Base-by-base conservation (phyloP, 2,329 filamentous ascomycete species). In the Remersonia thermophila region DNA sequence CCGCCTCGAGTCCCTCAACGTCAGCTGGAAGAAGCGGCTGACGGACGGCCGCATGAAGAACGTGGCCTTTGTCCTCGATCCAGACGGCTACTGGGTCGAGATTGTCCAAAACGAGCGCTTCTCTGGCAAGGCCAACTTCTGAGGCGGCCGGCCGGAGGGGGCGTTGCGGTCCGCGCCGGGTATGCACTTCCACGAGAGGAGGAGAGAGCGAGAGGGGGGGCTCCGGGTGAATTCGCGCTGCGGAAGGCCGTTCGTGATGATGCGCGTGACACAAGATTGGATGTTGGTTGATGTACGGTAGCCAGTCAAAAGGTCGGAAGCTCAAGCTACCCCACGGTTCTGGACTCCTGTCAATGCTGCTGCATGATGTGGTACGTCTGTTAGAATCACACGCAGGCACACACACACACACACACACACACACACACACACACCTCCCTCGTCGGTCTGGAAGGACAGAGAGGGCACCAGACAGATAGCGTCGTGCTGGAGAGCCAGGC, bases 1-100 rank as follows among this genome's bases (percentile, higher is more conserved):
- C 53, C 74, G 87, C 11, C 87, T 96, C 49, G 91, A 96, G 56
- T 73, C 77, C 37, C 65, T 83, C 53, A 73, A 80, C 5, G 81
- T 89, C 37, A 78, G 72, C 59, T 98, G 86, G 84, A 94, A 94
- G 76, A 96, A 96, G 77, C 72, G 83, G 46, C 69, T 96, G 43
- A 93, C 84, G 2, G 89, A 96, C 45, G 89, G 89, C 2, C 67
- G 73, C 31, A 94, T 95, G 87, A 89, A 83, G 69, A 84, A 91
- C 46, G 79, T 96, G 36, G 91, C 91, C 0, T 96, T 96, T 55
- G 62, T 96, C 32, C 66, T 94, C 32, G 89, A 89, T 49, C 86
- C 87, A 0, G 86, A 94, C 59, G 74, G 72, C 33, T 93, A 93
- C 62, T 93, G 82, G 83, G 71, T 85, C 36, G 77, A 80, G 60